Conservation (phyloP, 106 monocot species). For the Acorus calamus region DNA sequence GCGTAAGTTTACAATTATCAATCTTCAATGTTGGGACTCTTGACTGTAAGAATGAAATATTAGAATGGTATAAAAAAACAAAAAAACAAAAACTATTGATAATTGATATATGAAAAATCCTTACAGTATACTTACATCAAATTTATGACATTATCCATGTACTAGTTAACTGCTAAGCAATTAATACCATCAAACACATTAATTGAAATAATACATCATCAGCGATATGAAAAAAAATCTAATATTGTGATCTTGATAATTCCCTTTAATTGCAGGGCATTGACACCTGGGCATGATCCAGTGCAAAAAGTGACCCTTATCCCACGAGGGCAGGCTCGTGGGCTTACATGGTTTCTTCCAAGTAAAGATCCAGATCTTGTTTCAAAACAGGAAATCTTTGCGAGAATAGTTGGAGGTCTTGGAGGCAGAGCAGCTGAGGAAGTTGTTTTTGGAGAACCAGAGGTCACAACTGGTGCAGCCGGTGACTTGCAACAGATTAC, state of each 20-base stretch:
- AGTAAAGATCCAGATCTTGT: slow-evolving; percentile 43
- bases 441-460: slow-evolving; percentile 57
- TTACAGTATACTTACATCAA: not conserved
- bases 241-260: not conserved
- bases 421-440: slow-evolving; percentile 63
- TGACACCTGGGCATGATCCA: slow-evolving; percentile 61
- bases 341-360: slow-evolving; percentile 70
- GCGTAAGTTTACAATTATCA: slow-evolving; percentile 28
- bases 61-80: no score
- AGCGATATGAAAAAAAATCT: no score
- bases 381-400: slow-evolving; percentile 56
- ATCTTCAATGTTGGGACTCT: not conserved
- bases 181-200: no score
- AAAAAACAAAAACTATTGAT: no score
- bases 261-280: slow-evolving; percentile 24
- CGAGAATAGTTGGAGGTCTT: slow-evolving; percentile 57
- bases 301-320: slow-evolving; percentile 64
- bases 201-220: no score
- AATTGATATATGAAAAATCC: no score
- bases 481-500: slow-evolving; percentile 62
- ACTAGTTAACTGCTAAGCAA: no score
- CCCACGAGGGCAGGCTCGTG: slow-evolving; percentile 57
- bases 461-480: slow-evolving; percentile 68
- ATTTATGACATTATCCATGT: not conserved
- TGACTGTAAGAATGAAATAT: no score